phyloP scores from a whole-genome alignment of 768 basidiomycete species.

The Mycena pura region DNA sequence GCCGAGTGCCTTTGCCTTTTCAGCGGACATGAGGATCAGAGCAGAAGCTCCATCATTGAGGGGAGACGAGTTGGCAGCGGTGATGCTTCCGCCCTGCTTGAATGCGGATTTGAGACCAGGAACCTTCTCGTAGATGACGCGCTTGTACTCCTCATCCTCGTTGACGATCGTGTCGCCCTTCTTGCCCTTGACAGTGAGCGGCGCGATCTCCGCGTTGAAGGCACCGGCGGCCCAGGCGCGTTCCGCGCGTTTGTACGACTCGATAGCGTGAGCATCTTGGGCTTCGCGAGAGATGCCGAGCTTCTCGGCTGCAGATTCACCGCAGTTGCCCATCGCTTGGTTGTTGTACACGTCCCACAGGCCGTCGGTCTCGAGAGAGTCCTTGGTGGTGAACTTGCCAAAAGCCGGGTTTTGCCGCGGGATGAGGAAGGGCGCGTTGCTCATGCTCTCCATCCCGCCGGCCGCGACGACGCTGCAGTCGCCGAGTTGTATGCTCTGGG shows the following conservation, averaged over 20 bases:
- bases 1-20: constrained; percentile 90
- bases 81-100: constrained; percentile 88
- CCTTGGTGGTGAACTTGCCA: constrained; percentile 87
- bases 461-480: constrained; percentile 88
- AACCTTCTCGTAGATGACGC: constrained; percentile 93
- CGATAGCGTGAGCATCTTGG: constrained; percentile 90
- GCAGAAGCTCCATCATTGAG: constrained; percentile 97
- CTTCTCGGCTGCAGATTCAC: constrained; percentile 84
- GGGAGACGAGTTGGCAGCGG: constrained; percentile 94
- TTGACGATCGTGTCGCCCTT: constrained; percentile 89
- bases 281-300: constrained; percentile 84
- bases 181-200: constrained; percentile 90
- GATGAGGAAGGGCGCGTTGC: constrained; percentile 90
- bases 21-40: constrained; percentile 91
- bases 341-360: constrained; percentile 98
- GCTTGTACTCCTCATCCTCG: constrained; percentile 99
- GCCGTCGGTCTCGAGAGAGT: constrained; percentile 91
- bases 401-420: constrained; percentile 84
- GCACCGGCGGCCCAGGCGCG: constrained; percentile 88
- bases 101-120: constrained; percentile 89
- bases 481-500: constrained; percentile 89
- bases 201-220: constrained; percentile 88
- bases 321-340: constrained; percentile 98
- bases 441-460: constrained; percentile 99
- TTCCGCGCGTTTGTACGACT: constrained; percentile 93